Conservation (phyloP, 164 flowering plant species). For the Tetracentron sinense region DNA sequence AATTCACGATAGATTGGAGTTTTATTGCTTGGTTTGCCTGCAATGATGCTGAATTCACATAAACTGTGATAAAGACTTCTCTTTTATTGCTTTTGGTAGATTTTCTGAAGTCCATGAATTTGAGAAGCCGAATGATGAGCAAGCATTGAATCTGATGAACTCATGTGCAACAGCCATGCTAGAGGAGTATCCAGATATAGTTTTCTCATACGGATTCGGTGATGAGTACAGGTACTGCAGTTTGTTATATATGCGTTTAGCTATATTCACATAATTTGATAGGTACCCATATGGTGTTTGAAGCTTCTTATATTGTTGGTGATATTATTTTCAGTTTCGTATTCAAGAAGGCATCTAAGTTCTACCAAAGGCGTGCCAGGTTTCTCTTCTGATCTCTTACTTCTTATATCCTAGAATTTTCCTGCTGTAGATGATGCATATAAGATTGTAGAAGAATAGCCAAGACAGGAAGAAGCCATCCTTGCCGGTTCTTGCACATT, state of each 20-base stretch:
- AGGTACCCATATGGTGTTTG: not conserved
- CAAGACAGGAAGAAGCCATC: not conserved
- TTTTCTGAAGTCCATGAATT: constrained; percentile 78
- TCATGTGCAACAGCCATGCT: constrained; percentile 69
- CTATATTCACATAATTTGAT: too few species aligned
- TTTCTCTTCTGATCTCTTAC: constrained; percentile 18
- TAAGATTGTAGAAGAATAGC: not conserved
- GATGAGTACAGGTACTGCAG: constrained; percentile 79
- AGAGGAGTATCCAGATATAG: constrained; percentile 62
- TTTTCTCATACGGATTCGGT: constrained; percentile 78
- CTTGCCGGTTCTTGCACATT: too few species aligned
- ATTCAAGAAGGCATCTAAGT: constrained; percentile 51
- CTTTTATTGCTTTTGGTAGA: constrained; percentile 49
- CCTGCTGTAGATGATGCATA: not conserved
- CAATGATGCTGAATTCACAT: too few species aligned
- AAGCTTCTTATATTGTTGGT: constrained; percentile 7
- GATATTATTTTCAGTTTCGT: constrained; percentile 57
- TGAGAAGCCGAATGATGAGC: constrained; percentile 81
- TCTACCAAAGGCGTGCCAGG: constrained; percentile 64
- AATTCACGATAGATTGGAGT: not conserved
- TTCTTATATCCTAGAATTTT: not conserved
- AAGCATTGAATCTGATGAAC: constrained; percentile 82
- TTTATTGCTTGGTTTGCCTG: not conserved
- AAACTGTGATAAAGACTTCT: too few species aligned
- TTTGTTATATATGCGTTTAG: not conserved